Evolutionary conservation across 2,329 filamentous ascomycete species (phyloP), one percentile per base, ranked within the genome.

Genomic region (Neofusicoccum laricinum): DNA sequence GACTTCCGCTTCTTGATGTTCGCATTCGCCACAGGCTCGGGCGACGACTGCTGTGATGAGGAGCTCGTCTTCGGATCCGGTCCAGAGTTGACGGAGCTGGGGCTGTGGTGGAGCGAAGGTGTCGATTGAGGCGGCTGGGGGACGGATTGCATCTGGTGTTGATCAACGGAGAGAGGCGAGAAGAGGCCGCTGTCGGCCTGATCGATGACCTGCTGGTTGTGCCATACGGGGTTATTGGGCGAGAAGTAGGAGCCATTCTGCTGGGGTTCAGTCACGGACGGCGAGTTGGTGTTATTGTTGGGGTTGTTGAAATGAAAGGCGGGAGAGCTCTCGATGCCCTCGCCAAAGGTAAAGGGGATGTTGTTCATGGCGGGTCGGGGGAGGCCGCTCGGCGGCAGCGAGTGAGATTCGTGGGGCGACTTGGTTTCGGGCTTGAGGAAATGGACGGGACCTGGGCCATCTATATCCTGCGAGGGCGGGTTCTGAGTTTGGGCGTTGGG

Each of bases 11-110:
- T 78, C 68, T 77, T 76, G 12, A 67, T 66, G 32, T 68, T 70
- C 3, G 65, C 50, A 17, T 65, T 61, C 3, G 64, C 58, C 5
- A 64, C 78, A n/a, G 81, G 82, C 25, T 82, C 88, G n/a, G 88
- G 88, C 1, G 88, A 90, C 11, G 87, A 88, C 64, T 75, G 87
- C 2, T 87, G 88, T 5, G 76, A 78, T 1, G 76, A 74, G 4
- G 75, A 75, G 63, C 73, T 76, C 32, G 72, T 72, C 15, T 69
- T 69, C 25, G 68, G 71, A 53, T 75, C 43, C 36, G 59, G 21
- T 4, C 57, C 57, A 15, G 19, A 72, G 68, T 73, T 70, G 15
- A 71, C 68, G 10, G 76, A 77, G 64, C 63, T 69, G 4, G 76
- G 76, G 64, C 76, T 78, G 64, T 73, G 68, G 63, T 76, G 73